These are phyloP conservation scores for Elaeagnus macrophylla DNA, from an alignment of 306 rosid species.

Conservation along the genomic window DNA sequence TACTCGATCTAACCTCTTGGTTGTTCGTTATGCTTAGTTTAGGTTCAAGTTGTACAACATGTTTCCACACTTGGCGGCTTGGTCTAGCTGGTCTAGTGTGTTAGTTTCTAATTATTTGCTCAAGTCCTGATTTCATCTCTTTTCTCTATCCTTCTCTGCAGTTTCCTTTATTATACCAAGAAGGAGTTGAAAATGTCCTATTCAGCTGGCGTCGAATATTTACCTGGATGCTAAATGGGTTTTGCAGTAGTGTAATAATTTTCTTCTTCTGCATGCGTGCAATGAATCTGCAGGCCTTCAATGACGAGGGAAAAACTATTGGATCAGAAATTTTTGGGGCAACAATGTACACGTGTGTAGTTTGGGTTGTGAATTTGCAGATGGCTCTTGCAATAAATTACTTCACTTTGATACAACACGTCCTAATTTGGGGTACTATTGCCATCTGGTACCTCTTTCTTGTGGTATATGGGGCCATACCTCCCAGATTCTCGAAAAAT, in stretches of 20 bases:
- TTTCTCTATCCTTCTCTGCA: conserved; percentile 36
- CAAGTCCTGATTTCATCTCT: conserved; percentile 5
- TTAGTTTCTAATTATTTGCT: conserved; percentile 14
- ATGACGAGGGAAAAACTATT: conserved; percentile 52
- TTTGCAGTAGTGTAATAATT: conserved; percentile 52
- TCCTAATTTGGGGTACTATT: conserved; percentile 82
- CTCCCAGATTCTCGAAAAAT: conserved; percentile 44
- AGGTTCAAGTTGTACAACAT: too few relatives aligned
- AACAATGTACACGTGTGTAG: conserved; percentile 67
- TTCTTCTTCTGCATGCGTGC: conserved; percentile 76
- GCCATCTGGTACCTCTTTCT: conserved; percentile 76
- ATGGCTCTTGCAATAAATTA: conserved; percentile 73
- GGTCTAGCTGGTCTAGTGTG: not conserved
- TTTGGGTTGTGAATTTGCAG: conserved; percentile 97
- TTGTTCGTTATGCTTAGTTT: too few relatives aligned
- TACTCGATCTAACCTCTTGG: too few relatives aligned
- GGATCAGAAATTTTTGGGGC: conserved; percentile 82
- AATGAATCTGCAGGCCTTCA: conserved; percentile 57
- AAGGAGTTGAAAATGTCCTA: conserved; percentile 87
- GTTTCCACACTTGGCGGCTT: not conserved
- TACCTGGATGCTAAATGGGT: conserved; percentile 85
- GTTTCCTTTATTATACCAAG: conserved; percentile 90
- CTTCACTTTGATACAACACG: conserved; percentile 91
- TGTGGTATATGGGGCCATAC: conserved; percentile 50
- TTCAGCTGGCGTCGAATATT: conserved; percentile 88